These are phyloP conservation scores for Hippophae gyantsensis DNA, from an alignment of 306 rosid species.

Conservation along the genomic window DNA sequence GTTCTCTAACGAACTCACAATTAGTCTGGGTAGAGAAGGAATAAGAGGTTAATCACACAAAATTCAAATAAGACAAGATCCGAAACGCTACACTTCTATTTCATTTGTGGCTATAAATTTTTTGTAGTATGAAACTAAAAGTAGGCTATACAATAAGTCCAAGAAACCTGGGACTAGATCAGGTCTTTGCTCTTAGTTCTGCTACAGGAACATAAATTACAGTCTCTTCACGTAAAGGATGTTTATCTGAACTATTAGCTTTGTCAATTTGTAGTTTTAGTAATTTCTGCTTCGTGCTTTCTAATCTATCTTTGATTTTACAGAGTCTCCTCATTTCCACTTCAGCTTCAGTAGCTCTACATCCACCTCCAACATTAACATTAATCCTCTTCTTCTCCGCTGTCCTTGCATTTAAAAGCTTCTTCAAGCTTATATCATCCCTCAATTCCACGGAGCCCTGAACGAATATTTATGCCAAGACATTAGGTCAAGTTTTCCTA, in stretches of 20 bases:
- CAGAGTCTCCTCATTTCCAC: conserved; percentile 60
- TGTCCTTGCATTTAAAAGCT: conserved; percentile 40
- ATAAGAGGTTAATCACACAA: no score
- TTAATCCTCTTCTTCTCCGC: conserved; percentile 30
- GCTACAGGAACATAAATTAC: conserved; percentile 73
- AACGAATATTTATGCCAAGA: conserved; percentile 6
- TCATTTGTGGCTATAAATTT: no score
- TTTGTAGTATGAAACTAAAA: no score
- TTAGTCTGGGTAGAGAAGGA: no score
- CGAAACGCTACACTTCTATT: no score
- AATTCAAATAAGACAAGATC: no score
- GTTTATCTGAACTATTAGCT: conserved; percentile 23
- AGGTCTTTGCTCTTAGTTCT: conserved; percentile 58
- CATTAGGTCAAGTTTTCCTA: neutral
- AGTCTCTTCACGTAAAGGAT: conserved; percentile 20
- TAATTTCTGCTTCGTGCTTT: conserved; percentile 40
- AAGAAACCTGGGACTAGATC: conserved; percentile 1
- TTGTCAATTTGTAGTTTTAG: conserved; percentile 25
- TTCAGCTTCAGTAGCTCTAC: conserved; percentile 32
- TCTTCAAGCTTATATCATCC: conserved; percentile 75
- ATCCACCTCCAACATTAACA: conserved; percentile 29
- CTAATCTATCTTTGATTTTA: conserved; percentile 39
- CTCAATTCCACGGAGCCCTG: conserved; percentile 48
- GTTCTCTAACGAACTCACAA: no score
- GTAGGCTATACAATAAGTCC: no score